Percentiles rank a stretch among this genome's conserved stretches.
phyloP scores from a whole-genome alignment of 2,329 filamentous ascomycete genomes.

The Cytospora piceicola region DNA sequence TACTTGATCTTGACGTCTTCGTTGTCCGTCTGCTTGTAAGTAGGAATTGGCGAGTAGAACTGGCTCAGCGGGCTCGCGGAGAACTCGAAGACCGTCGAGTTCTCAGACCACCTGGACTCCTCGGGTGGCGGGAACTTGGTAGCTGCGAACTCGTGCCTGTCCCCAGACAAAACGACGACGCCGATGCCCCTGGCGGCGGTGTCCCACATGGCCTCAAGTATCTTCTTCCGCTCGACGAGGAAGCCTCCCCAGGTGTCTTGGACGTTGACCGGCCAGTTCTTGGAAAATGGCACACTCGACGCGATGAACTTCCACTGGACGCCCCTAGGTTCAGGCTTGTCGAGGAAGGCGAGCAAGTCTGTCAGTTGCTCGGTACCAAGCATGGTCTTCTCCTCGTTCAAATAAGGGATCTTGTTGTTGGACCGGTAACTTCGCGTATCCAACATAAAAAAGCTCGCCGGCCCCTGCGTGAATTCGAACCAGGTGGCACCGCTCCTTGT shows the following conservation, averaged over 20 bases:
- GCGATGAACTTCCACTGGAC: constrained; percentile 94
- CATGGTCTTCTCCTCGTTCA: constrained; percentile 78
- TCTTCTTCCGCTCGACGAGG: constrained; percentile 72
- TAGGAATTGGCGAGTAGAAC: constrained; percentile 86
- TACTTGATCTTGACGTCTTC: constrained; percentile 86
- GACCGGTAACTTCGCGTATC: constrained; percentile 90
- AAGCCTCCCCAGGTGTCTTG: constrained; percentile 96
- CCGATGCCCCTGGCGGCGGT: constrained; percentile 75
- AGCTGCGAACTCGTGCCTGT: constrained; percentile 95
- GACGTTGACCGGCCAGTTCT: constrained; percentile 91
- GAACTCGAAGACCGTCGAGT: constrained; percentile 81
- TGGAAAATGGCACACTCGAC: constrained; percentile 91
- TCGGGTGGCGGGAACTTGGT: constrained; percentile 73
- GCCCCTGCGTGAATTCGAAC: constrained; percentile 87
- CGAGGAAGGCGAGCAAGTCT: constrained; percentile 79
- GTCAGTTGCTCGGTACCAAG: constrained; percentile 77
- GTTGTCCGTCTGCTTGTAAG: constrained; percentile 79
- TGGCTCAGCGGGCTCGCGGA: constrained; percentile 89
- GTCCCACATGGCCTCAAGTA: constrained; percentile 93
- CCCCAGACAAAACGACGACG: constrained; percentile 83
- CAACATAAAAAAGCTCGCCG: constrained; percentile 91
- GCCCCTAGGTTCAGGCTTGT: constrained; percentile 70
- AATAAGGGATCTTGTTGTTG: constrained; percentile 61
- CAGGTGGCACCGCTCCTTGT: constrained; percentile 68
- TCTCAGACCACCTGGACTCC: constrained; percentile 64